These are phyloP conservation scores for Dentipellis sp. DNA, from an alignment of 768 basidiomycete species.

Conservation along the genomic window DNA sequence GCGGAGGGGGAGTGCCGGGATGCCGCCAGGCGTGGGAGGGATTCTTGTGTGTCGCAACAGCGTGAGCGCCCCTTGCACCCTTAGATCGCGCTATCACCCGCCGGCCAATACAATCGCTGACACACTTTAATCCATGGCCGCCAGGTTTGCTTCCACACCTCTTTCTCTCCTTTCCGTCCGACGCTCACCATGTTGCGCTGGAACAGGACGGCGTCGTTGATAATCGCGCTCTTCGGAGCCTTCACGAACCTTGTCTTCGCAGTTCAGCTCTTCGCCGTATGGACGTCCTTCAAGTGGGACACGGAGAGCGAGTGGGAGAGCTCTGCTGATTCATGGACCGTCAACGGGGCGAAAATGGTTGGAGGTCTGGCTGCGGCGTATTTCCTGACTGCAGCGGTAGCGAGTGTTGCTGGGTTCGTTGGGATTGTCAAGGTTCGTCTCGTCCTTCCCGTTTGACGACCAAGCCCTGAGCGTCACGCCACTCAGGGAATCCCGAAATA, in stretches of 20 bases:
- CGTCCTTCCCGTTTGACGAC: not conserved
- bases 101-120: not conserved
- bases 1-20: no score
- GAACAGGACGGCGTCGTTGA: conserved; percentile 28
- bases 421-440: conserved; percentile 59
- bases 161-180: not conserved
- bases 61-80: not conserved
- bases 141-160: not conserved
- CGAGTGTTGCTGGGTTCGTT: conserved; percentile 54
- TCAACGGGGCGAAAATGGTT: conserved; percentile 35
- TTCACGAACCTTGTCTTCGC: conserved; percentile 32
- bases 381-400: conserved; percentile 53
- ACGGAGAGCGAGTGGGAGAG: conserved; percentile 41
- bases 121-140: not conserved
- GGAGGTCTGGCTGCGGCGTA: conserved; percentile 60
- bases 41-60: no score
- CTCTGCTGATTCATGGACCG: conserved; percentile 29
- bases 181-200: conserved; percentile 10
- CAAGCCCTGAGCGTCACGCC: not conserved
- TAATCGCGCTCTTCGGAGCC: conserved; percentile 30
- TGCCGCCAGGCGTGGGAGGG: no score
- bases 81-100: no score
- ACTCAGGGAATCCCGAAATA: conserved; percentile 49
- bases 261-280: conserved; percentile 30
- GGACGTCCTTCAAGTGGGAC: conserved; percentile 37